Conservation (phyloP, 2,329 filamentous ascomycete genomes). For the Ophiostoma fasciatum region DNA sequence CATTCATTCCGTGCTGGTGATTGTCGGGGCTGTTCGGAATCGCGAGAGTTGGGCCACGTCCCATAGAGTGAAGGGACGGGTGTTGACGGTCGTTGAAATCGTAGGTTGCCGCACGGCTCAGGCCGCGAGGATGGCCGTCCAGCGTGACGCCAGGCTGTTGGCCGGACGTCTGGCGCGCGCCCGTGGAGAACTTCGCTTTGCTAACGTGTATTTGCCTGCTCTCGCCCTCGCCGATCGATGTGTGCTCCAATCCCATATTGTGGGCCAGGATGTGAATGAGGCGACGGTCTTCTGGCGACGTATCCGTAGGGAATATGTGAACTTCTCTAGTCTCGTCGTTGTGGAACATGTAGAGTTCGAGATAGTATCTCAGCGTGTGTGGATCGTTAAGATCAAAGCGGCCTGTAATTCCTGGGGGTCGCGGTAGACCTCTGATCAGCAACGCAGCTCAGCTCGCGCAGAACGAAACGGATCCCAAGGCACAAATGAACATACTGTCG, state of each 20-base stretch:
- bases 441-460: too few species aligned
- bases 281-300: constrained; percentile 71
- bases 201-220: constrained; percentile 84
- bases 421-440: too few species aligned
- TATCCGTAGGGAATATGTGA: constrained; percentile 66
- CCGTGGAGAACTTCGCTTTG: constrained; percentile 37
- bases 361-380: constrained; percentile 75
- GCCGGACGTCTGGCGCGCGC: constrained; percentile 27
- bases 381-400: constrained; percentile 79
- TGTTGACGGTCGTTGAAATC: constrained; percentile 65
- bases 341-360: constrained; percentile 76
- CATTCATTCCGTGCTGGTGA: constrained; percentile 48
- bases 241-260: constrained; percentile 82
- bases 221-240: constrained; percentile 77
- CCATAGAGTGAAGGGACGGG: constrained; percentile 41
- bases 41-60: constrained; percentile 73
- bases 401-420: constrained; percentile 35
- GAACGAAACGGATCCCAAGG: too few species aligned
- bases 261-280: constrained; percentile 91
- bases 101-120: constrained; percentile 92
- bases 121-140: constrained; percentile 65
- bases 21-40: constrained; percentile 65
- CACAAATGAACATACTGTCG: constrained; percentile 6
- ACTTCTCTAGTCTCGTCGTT: constrained; percentile 57
- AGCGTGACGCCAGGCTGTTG: constrained; percentile 51